A percentile compares a stretch with the other conserved stretches of the same genome.
Evolutionary conservation across 805 yeast species (phyloP).

Genomic region (Candida silvicultrix): DNA sequence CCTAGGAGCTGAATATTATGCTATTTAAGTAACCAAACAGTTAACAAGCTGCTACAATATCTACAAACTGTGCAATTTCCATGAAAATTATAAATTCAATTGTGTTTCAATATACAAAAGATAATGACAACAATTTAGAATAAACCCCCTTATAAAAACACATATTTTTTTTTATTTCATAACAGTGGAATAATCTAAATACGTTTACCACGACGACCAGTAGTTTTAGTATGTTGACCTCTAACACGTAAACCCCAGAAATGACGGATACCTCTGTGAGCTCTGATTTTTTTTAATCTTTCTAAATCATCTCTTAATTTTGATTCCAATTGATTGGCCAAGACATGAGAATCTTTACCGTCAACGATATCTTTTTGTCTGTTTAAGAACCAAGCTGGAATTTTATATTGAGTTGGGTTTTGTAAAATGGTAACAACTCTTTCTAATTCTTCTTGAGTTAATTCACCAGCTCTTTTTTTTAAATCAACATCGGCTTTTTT

Average conservation of each 20-base stretch:
- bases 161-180: no score
- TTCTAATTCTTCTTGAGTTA: constrained; percentile 99
- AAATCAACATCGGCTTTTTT: constrained; percentile 99
- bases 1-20: no score
- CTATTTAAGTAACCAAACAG: no score
- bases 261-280: constrained; percentile 99
- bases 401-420: constrained; percentile 98
- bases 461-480: constrained; percentile 99
- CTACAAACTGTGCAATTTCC: no score
- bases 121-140: background rate
- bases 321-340: constrained; percentile 98
- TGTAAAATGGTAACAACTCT: constrained; percentile 99
- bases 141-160: no score
- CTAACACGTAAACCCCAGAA: constrained; percentile 99
- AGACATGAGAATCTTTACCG: constrained; percentile 98
- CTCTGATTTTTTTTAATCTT: constrained; percentile 99
- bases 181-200: constrained; percentile 4
- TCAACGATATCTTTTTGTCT: constrained; percentile 98
- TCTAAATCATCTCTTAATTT: constrained; percentile 99
- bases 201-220: constrained; percentile 84
- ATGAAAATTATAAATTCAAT: no score
- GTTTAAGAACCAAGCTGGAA: constrained; percentile 99
- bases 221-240: constrained; percentile 99
- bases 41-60: no score
- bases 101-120: no score